Conservation (phyloP, 768 basidiomycete species). For the Chiua virens region DNA sequence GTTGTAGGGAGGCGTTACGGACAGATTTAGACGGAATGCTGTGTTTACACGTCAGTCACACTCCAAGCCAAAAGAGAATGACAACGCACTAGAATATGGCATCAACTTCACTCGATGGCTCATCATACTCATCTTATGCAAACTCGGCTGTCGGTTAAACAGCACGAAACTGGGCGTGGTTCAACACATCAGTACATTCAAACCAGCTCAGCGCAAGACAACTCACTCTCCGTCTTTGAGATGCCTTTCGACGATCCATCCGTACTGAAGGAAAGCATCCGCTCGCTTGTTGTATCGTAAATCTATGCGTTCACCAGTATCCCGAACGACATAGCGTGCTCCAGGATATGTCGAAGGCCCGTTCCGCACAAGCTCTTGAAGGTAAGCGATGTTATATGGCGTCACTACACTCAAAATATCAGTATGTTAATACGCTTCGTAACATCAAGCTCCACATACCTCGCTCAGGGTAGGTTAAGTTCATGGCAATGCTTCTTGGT, state of each 20-base stretch:
- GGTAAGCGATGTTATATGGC: slow-evolving; percentile 91
- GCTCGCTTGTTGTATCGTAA: slow-evolving; percentile 94
- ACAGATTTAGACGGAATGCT: slow-evolving; percentile 98
- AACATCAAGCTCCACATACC: slow-evolving; percentile 46
- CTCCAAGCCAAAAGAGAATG: not conserved
- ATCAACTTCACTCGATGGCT: slow-evolving; percentile 95
- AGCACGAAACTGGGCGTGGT: slow-evolving; percentile 37
- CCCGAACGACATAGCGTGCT: slow-evolving; percentile 93
- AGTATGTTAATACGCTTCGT: not conserved
- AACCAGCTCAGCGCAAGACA: not conserved
- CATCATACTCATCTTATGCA: slow-evolving; percentile 99
- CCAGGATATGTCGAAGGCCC: slow-evolving; percentile 95
- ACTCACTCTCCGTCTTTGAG: slow-evolving; percentile 97
- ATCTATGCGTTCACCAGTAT: slow-evolving; percentile 97
- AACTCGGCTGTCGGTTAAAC: slow-evolving; percentile 96
- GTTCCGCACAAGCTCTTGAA: slow-evolving; percentile 93
- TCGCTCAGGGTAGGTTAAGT: slow-evolving; percentile 94
- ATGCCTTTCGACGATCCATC: slow-evolving; percentile 98
- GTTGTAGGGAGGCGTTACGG: slow-evolving; percentile 98
- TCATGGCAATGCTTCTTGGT: slow-evolving; percentile 94
- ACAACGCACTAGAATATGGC: slow-evolving; percentile 90
- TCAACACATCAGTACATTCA: not conserved
- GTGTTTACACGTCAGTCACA: slow-evolving; percentile 16
- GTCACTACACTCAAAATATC: slow-evolving; percentile 60
- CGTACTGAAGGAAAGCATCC: slow-evolving; percentile 94